Evolutionary conservation across 106 monocot species (phyloP).

Genomic region (Alisma plantagoaquatica): DNA sequence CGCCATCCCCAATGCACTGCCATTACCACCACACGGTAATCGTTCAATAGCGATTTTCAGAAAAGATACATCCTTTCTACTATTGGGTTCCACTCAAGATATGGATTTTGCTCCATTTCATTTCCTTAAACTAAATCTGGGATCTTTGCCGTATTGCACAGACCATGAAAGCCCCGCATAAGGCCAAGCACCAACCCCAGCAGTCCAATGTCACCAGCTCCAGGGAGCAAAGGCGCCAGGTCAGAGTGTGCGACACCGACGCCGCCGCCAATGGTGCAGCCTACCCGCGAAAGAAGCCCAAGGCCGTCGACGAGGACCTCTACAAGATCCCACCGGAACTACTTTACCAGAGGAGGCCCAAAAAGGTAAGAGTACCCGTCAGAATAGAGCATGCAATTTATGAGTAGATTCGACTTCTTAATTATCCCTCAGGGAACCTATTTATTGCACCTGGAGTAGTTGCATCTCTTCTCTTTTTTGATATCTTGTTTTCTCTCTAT

Average conservation of each 20-base stretch:
- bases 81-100: neutral
- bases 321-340: no score
- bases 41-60: conserved; percentile 1
- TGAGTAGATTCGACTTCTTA: no score
- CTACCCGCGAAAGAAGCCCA: neutral
- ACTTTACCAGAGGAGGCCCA: conserved; percentile 1
- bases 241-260: conserved; percentile 4
- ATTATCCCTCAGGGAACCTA: no score
- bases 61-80: no score
- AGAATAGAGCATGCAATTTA: no score
- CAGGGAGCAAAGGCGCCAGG: neutral
- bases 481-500: no score
- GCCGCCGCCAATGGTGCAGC: neutral
- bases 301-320: conserved; percentile 15
- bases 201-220: no score
- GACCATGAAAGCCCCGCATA: neutral
- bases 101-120: neutral
- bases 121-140: neutral
- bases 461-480: no score
- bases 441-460: no score
- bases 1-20: no score
- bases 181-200: conserved; percentile 8
- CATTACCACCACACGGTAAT: neutral
- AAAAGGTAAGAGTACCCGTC: conserved; percentile 5
- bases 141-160: neutral